Evolutionary conservation across 1,284 basidiomycete species (phyloP).

Genomic region (Cystobasidium pallidum): DNA sequence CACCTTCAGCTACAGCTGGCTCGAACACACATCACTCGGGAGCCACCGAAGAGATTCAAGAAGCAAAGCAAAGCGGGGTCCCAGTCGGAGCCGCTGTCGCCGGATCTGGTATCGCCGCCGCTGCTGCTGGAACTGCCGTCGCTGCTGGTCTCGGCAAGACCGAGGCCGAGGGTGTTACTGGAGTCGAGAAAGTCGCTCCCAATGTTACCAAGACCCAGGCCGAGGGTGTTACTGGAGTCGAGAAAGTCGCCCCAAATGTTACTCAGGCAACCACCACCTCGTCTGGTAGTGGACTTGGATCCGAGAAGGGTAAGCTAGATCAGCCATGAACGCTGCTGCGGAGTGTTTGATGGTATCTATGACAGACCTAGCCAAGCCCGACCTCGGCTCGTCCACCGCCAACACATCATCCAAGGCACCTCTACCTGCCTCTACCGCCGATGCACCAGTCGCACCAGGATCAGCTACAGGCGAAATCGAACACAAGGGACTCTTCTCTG

Average conservation of each 20-base stretch:
- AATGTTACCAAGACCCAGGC: slow-evolving; percentile 7
- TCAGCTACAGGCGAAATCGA: slow-evolving; percentile 24
- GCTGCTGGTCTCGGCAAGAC: slow-evolving; percentile 26
- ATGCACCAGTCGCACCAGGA: slow-evolving; percentile 37
- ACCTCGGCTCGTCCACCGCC: slow-evolving; percentile 14
- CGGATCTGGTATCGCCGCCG: slow-evolving; percentile 12
- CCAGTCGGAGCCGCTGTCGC: slow-evolving; percentile 15
- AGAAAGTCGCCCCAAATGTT: slow-evolving; percentile 37
- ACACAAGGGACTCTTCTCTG: slow-evolving; percentile 40
- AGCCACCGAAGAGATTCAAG: slow-evolving; percentile 5
- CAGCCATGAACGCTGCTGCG: not conserved
- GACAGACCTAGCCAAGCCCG: slow-evolving; percentile 23
- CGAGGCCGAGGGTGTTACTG: slow-evolving; percentile 24
- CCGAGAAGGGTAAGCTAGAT: not conserved
- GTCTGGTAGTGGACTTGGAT: not conserved
- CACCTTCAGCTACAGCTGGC: too few species aligned
- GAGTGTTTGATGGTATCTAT: not conserved
- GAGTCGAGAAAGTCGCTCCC: slow-evolving; percentile 40
- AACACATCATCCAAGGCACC: slow-evolving; percentile 25
- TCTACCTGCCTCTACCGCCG: slow-evolving; percentile 38
- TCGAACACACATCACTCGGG: too few species aligned
- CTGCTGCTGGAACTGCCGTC: slow-evolving; percentile 17
- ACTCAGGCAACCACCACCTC: slow-evolving; percentile 9
- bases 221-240: slow-evolving; percentile 35
- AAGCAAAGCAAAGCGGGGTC: slow-evolving; percentile 18